A percentile compares a stretch with the other conserved stretches of the same genome.
Evolutionary conservation across 2,329 filamentous ascomycete genomes (phyloP).

Genomic region (Arthrobotrys entomopaga): DNA sequence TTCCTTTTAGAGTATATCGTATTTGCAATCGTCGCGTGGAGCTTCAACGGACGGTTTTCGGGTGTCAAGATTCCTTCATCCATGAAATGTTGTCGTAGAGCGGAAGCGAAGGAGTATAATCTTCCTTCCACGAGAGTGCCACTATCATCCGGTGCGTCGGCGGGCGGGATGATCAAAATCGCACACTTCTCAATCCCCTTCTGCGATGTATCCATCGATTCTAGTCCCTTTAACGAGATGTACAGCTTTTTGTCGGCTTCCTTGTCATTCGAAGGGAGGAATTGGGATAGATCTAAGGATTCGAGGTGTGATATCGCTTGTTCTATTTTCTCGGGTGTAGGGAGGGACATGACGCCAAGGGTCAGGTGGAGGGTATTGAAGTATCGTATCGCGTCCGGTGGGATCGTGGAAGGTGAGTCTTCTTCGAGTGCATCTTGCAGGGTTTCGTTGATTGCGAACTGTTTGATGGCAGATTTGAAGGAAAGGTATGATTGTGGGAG

Average conservation of each 20-base stretch:
- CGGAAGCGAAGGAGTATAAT: conserved; percentile 70
- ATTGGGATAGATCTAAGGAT: conserved; percentile 26
- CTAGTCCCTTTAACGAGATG: conserved; percentile 33
- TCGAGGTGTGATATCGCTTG: conserved; percentile 25
- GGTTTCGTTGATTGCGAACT: conserved; percentile 72
- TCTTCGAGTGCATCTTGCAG: conserved; percentile 59
- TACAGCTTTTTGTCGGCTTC: conserved; percentile 9
- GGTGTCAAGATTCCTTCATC: conserved; percentile 68
- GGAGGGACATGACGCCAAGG: conserved; percentile 76
- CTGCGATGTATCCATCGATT: conserved; percentile 9
- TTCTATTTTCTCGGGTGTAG: neutral
- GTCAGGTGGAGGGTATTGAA: conserved; percentile 85
- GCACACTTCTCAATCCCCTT: conserved; percentile 64
- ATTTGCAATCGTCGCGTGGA: conserved; percentile 91
- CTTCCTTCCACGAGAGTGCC: conserved; percentile 61
- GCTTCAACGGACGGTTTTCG: conserved; percentile 73
- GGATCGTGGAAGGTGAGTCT: conserved; percentile 65
- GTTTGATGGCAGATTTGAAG: conserved; percentile 65
- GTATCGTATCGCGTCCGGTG: conserved; percentile 76
- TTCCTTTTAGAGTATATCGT: conserved; percentile 76
- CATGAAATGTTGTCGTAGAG: conserved; percentile 68
- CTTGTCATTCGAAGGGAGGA: conserved; percentile 6
- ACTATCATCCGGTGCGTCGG: conserved; percentile 62
- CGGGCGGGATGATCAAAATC: conserved; percentile 72
- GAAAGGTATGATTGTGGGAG: conserved; percentile 68